Base-by-base conservation (phyloP, 176 grass and related monocot genomes). In the Oryza officinalis region DNA sequence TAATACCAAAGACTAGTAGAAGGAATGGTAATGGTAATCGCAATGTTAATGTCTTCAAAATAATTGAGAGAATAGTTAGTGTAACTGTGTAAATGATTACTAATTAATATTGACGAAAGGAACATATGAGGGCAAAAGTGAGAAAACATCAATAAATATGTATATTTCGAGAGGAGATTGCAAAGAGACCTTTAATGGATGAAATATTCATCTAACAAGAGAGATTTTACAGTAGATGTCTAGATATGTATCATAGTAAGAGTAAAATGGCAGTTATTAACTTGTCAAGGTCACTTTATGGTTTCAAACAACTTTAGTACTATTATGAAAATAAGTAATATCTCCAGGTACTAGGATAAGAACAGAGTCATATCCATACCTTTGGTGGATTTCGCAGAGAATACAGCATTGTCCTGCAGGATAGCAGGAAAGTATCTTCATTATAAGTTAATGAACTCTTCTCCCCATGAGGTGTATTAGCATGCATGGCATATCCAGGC, bases 401-500 rank as follows among this genome's bases (percentile, higher is more conserved):
- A 74, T 94, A 97, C 57, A 97, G 10, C 92, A 97, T 97, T 8
- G 92, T 94, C 74, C 79, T 94, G 83, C 94, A 97, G 26, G 94
- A 94, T 65, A 92, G 88, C 32, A 97, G 83, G 81, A 92, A 97
- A 17, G 90, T 92, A 79, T 90, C 85, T 82, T 97, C 88, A 75
- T 97, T 97, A 61, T 97, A 97, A 43, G 69, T 4, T 40, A 94
- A 75, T 30, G 94, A 97, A 63, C 65, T 85, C 75, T 89, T 92
- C 81, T 97, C 94, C 4, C 92, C 94, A 22, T 63, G 27, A 83
- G 90, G 67, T 66, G 90, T 91, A 70, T 91, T 91, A 23, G 86
- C 90, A 13, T 79, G 79, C 25, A 26, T 65, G 30, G 40, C 87
- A 84, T 89, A 92, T 31, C 84, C 91, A 79, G 93, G 91, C 80